These are phyloP conservation scores for Hyparrhenia diplandra DNA, from an alignment of 176 grass and related monocot species.

Conservation along the genomic window DNA sequence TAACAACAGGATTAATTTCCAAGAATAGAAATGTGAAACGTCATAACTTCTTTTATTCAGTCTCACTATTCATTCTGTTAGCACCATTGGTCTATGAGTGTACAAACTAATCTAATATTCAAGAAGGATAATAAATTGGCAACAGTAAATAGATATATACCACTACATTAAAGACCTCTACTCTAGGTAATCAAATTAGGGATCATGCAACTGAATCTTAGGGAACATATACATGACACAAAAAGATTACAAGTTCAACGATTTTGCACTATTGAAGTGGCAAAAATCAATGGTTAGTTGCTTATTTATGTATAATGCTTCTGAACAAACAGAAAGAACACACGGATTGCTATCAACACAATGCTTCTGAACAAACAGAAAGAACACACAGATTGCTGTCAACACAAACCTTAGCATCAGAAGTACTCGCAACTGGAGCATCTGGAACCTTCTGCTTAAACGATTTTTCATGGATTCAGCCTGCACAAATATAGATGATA, in stretches of 20 bases:
- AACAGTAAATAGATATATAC: background rate
- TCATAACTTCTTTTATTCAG: background rate
- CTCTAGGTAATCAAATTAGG: background rate
- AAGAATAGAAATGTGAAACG: slow-evolving; percentile 1
- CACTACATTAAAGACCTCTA: background rate
- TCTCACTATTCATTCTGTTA: background rate
- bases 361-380: background rate
- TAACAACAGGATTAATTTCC: slow-evolving; percentile 12
- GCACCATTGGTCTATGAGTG: background rate
- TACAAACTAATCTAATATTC: background rate
- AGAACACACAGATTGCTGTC: background rate
- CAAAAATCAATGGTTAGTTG: background rate
- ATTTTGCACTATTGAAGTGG: background rate
- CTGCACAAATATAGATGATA: slow-evolving; percentile 24
- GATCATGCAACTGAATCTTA: background rate
- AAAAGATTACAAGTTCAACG: background rate
- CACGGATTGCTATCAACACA: too few species aligned
- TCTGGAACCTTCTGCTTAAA: slow-evolving; percentile 18
- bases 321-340: background rate
- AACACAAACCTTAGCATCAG: slow-evolving; percentile 34
- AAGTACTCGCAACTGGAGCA: slow-evolving; percentile 11
- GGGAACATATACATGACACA: background rate
- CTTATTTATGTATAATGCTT: slow-evolving; percentile 6
- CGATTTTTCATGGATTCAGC: slow-evolving; percentile 38
- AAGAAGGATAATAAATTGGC: background rate